Conservation (phyloP, 2,329 filamentous ascomycete genomes). For the Penicillium rolfsii region DNA sequence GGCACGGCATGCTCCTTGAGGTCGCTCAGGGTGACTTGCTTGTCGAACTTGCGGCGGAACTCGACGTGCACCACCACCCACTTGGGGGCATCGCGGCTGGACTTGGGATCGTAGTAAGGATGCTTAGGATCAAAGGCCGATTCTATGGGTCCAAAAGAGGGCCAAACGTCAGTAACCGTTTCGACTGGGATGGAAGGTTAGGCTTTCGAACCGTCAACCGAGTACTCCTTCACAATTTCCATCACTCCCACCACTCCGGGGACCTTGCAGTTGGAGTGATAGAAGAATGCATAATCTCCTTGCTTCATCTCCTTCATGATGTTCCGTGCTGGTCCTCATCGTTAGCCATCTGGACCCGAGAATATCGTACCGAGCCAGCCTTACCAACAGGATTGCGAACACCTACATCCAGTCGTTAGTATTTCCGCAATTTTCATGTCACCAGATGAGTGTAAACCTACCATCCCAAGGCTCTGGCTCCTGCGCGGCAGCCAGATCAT, state of each 20-base stretch:
- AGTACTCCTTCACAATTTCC: slow-evolving; percentile 84
- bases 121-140: slow-evolving; percentile 71
- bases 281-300: slow-evolving; percentile 94
- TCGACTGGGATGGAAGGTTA: slow-evolving; percentile 22
- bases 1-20: slow-evolving; percentile 67
- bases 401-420: slow-evolving; percentile 36
- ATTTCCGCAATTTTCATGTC: neutral
- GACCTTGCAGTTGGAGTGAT: slow-evolving; percentile 90
- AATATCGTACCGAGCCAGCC: slow-evolving; percentile 11
- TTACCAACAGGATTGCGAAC: slow-evolving; percentile 50
- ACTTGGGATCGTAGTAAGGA: slow-evolving; percentile 83
- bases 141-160: slow-evolving; percentile 47
- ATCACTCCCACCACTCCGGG: slow-evolving; percentile 86
- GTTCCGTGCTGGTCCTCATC: slow-evolving; percentile 67
- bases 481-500: slow-evolving; percentile 74
- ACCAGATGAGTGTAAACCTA: slow-evolving; percentile 48
- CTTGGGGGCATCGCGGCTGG: slow-evolving; percentile 68
- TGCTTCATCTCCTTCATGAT: slow-evolving; percentile 89
- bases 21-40: slow-evolving; percentile 70
- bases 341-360: slow-evolving; percentile 21
- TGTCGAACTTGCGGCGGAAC: slow-evolving; percentile 79
- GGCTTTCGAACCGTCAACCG: slow-evolving; percentile 68
- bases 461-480: slow-evolving; percentile 91
- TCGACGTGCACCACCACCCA: slow-evolving; percentile 91
- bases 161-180: slow-evolving; percentile 14